A percentile compares a stretch with the other conserved stretches of the same genome.
These are phyloP conservation scores for Penicillium sp. DNA, from an alignment of 2,329 filamentous ascomycete species.

Conservation along the genomic window DNA sequence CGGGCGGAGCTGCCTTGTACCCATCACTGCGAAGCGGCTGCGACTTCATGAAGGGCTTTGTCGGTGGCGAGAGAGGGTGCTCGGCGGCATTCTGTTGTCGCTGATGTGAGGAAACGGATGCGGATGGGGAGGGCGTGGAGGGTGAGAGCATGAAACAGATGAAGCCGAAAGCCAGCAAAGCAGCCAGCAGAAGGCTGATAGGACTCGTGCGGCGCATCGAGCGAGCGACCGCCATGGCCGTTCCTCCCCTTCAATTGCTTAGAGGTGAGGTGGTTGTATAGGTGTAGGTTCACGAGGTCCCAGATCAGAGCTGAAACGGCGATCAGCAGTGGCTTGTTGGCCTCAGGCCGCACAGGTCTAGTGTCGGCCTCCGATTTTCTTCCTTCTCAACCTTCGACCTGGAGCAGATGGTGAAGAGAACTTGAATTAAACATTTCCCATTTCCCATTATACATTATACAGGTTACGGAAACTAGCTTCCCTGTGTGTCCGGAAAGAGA, in stretches of 20 bases:
- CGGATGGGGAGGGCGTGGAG: slow-evolving; percentile 46
- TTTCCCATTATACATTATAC: too few species aligned
- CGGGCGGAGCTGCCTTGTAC: slow-evolving; percentile 66
- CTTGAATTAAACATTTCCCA: not conserved
- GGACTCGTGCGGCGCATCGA: slow-evolving; percentile 74
- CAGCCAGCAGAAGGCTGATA: slow-evolving; percentile 67
- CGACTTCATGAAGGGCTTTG: slow-evolving; percentile 67
- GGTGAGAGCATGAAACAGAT: slow-evolving; percentile 50
- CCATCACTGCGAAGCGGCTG: slow-evolving; percentile 47
- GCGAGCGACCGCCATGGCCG: slow-evolving; percentile 56
- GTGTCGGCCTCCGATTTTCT: not conserved
- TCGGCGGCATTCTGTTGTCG: slow-evolving; percentile 58
- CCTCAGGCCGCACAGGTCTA: slow-evolving; percentile 7
- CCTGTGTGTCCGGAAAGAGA: slow-evolving; percentile 14
- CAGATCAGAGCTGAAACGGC: slow-evolving; percentile 9
- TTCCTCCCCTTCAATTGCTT: slow-evolving; percentile 7
- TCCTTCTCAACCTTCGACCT: not conserved
- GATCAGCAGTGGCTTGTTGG: slow-evolving; percentile 2
- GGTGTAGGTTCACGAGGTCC: slow-evolving; percentile 2
- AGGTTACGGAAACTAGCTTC: not conserved
- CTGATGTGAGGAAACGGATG: slow-evolving; percentile 45
- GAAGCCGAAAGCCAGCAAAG: slow-evolving; percentile 67
- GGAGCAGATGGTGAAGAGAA: not conserved
- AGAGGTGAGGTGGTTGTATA: slow-evolving; percentile 8
- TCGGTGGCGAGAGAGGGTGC: slow-evolving; percentile 68